Conservation (phyloP, 257 asterid genomes). For the Avicennia marina region DNA sequence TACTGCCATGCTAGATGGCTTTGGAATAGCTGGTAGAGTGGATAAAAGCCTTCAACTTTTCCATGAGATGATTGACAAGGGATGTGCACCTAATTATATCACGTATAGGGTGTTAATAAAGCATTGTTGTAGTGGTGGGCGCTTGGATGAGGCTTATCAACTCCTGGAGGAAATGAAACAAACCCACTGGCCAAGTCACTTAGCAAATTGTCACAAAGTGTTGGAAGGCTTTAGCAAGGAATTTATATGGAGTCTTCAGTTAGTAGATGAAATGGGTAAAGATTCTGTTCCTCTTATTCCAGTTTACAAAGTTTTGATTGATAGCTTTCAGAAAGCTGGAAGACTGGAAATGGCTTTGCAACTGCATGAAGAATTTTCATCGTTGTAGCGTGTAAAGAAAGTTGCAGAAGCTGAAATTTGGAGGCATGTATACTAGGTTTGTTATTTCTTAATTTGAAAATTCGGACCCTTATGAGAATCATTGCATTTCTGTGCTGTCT, state of each 20-base stretch:
- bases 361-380: slow-evolving; percentile 57
- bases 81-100: slow-evolving; percentile 78
- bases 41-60: slow-evolving; percentile 64
- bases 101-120: slow-evolving; percentile 74
- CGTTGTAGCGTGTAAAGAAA: slow-evolving; percentile 4
- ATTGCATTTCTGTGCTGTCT: too few species aligned
- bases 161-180: slow-evolving; percentile 90
- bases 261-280: slow-evolving; percentile 57
- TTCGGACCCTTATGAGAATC: too few species aligned
- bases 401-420: too few species aligned
- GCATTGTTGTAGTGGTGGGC: slow-evolving; percentile 58
- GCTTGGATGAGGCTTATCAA: slow-evolving; percentile 71
- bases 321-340: slow-evolving; percentile 76
- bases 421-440: too few species aligned
- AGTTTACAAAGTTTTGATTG: slow-evolving; percentile 61
- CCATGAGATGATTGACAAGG: slow-evolving; percentile 54
- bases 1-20: slow-evolving; percentile 94
- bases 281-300: slow-evolving; percentile 54
- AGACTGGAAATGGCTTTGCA: slow-evolving; percentile 67
- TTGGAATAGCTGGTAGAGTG: slow-evolving; percentile 66
- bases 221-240: slow-evolving; percentile 81
- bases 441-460: too few species aligned
- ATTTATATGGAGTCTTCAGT: slow-evolving; percentile 53
- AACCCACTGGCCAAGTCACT: slow-evolving; percentile 74
- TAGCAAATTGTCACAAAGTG: slow-evolving; percentile 61